These are phyloP conservation scores for Platanthera zijinensis DNA, from an alignment of 106 monocot genomes.

Conservation along the genomic window DNA sequence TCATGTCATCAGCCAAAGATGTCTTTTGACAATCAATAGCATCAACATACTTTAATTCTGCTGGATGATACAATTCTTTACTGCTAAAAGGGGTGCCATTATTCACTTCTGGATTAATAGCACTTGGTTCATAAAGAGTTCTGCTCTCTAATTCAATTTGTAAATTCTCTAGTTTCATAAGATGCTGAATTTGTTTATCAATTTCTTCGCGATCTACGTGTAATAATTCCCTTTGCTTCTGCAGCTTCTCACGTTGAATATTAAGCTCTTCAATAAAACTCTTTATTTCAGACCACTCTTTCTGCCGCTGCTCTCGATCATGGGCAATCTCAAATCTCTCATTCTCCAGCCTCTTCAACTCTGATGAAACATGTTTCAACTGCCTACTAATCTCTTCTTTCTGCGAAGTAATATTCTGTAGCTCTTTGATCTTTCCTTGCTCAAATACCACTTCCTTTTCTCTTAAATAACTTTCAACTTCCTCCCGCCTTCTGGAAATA, in stretches of 20 bases:
- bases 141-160: conserved; percentile 57
- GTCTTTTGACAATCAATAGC: not conserved
- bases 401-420: conserved; percentile 44
- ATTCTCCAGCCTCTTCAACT: conserved; percentile 47
- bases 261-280: conserved; percentile 52
- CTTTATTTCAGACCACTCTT: conserved; percentile 77
- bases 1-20: not conserved
- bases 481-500: conserved; percentile 48
- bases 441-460: conserved; percentile 70
- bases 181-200: conserved; percentile 39
- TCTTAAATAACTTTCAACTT: conserved; percentile 54
- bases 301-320: conserved; percentile 62
- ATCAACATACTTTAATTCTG: not conserved
- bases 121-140: conserved; percentile 16
- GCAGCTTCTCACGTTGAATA: conserved; percentile 74
- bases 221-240: conserved; percentile 79
- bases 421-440: conserved; percentile 53
- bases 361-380: conserved; percentile 47
- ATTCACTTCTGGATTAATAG: not conserved
- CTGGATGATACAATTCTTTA: not conserved
- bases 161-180: conserved; percentile 45
- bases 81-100: not conserved
- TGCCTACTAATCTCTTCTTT: conserved; percentile 55
- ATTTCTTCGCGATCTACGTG: conserved; percentile 66
- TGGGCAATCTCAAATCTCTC: conserved; percentile 62